Evolutionary conservation across 345 rosid species (phyloP).

Genomic region (rapeseed (Brassica napus)): Da-Ae NC_063449.1:7365501-7366000

Average conservation of each 20-base stretch:
- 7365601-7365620: slow-evolving; percentile 39
- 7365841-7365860: slow-evolving; percentile 13
- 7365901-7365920: slow-evolving; percentile 8
- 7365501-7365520: slow-evolving; percentile 74
- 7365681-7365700: slow-evolving; percentile 33
- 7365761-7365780: slow-evolving; percentile 4
- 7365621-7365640: slow-evolving; percentile 37
- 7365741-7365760: slow-evolving; percentile 48
- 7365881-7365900: slow-evolving; percentile 5
- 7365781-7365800: slow-evolving; percentile 26
- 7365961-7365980: slow-evolving; percentile 5
- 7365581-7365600: slow-evolving; percentile 41
- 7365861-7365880: slow-evolving; percentile 29
- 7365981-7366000: neutral
- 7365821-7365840: slow-evolving; percentile 25
- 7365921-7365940: slow-evolving; percentile 24
- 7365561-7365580: slow-evolving; percentile 18
- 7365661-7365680: slow-evolving; percentile 32
- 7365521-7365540: slow-evolving; percentile 56
- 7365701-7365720: slow-evolving; percentile 39
- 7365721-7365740: slow-evolving; percentile 65
- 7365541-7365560: slow-evolving; percentile 30
- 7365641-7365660: slow-evolving; percentile 16
- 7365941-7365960: slow-evolving; percentile 4
- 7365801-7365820: slow-evolving; percentile 17